Evolutionary conservation across 2,329 filamentous ascomycete genomes (phyloP), one percentile per base, ranked within the genome.

Genomic region (Pseudohalonectria lignicola): DNA sequence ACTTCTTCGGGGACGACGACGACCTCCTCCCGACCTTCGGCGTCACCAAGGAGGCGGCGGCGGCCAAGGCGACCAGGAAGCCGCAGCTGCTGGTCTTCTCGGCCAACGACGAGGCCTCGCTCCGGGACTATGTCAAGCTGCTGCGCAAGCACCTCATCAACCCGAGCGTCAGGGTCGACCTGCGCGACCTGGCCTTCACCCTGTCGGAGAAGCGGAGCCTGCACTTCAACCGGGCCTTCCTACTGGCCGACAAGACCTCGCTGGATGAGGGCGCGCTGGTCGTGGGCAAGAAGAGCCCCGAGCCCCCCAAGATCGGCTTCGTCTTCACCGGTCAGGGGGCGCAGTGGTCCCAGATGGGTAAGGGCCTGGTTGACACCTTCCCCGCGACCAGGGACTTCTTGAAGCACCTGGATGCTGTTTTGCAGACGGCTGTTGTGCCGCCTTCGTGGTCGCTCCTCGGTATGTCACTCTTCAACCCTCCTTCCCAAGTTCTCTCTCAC

Each of bases 321-420:
- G 44, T 57, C 18, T 56, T 57, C 41, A 57, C 55, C 2, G 55
- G 55, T 3, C 54, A 58, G 34, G 55, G 55, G 3, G 53, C 53
- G 0, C 54, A 58, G 38, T 57, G 52, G 53, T 40, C 48, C 1
- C 25, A 40, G 2, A 60, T 61, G 58, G 58, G 55, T 11, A 38
- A 9, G 8, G 43, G 49, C 34, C 47, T 58, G 6, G 9, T 50
- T 49, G 9, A 49, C 53, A n/a, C 55, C 61, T 36, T 54, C 4
- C n/a, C 8, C 23, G 11, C 4, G 13, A 29, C 55, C 3, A 35
- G 48, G 13, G 47, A 37, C 2, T 32, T 43, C 11, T 31, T 37
- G 13, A 16, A 18, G 6, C 30, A 21, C 12, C 31, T 28, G n/a
- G 35, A 37, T 20, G n/a, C 15, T 9, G n/a, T 28, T n/a, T 28